Conservation (phyloP, 2,329 filamentous ascomycete genomes). For the Lachnellula cervina region DNA sequence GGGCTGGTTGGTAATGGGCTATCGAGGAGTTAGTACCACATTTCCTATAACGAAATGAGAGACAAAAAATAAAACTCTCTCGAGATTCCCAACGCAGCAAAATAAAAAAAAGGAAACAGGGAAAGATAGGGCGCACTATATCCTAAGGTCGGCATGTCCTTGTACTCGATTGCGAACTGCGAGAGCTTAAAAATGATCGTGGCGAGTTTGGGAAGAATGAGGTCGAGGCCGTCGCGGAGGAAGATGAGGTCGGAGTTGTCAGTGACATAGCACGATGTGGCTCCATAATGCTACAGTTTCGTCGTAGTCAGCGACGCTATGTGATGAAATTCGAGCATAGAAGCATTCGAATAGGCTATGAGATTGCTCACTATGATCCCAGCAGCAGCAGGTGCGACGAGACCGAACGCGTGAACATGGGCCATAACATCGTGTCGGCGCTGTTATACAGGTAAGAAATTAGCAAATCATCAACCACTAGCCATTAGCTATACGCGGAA, state of each 20-base stretch:
- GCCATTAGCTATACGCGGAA: background rate
- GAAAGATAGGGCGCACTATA: too few species aligned
- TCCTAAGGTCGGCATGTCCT: conserved; percentile 60
- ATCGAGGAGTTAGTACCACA: too few species aligned
- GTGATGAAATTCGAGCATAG: too few species aligned
- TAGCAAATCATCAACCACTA: too few species aligned
- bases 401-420: conserved; percentile 62
- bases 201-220: conserved; percentile 70
- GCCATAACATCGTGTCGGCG: conserved; percentile 60
- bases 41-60: too few species aligned
- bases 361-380: conserved; percentile 65
- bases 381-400: conserved; percentile 67
- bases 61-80: too few species aligned
- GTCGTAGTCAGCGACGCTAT: too few species aligned
- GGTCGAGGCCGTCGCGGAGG: conserved; percentile 60
- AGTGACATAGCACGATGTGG: conserved; percentile 38
- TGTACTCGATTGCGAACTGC: conserved; percentile 66
- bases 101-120: too few species aligned
- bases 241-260: conserved; percentile 77
- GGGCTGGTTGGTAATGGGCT: too few species aligned
- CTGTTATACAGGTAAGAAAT: background rate
- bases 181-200: conserved; percentile 71
- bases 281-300: conserved; percentile 34
- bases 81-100: too few species aligned
- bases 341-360: too few species aligned